Conservation (phyloP, 306 rosid species). For the Purshia tridentata region DNA sequence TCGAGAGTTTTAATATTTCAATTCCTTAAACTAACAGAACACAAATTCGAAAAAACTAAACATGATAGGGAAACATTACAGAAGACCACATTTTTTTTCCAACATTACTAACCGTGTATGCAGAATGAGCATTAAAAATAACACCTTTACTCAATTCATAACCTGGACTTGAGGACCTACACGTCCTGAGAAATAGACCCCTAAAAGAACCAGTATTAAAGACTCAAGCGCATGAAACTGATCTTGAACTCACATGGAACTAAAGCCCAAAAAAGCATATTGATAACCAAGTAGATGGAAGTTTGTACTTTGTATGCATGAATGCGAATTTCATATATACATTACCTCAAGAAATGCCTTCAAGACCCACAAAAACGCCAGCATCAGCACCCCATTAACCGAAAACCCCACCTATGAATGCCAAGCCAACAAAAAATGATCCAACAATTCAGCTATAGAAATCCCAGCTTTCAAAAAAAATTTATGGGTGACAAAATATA, state of each 20-base stretch:
- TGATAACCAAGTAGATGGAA: neutral
- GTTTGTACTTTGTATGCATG: no score
- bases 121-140: neutral
- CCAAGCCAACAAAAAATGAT: neutral
- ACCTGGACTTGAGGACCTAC: neutral
- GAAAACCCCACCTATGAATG: slow-evolving; percentile 58
- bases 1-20: neutral
- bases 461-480: neutral
- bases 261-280: neutral
- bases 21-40: neutral
- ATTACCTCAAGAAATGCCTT: slow-evolving; percentile 82
- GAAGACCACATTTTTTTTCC: neutral
- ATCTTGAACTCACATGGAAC: slow-evolving; percentile 5
- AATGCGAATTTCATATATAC: neutral
- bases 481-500: neutral
- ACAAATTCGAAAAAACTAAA: neutral
- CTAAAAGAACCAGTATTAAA: neutral
- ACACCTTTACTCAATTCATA: neutral
- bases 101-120: neutral
- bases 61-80: neutral
- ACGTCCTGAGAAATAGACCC: neutral
- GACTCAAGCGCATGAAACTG: neutral
- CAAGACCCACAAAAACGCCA: slow-evolving; percentile 66
- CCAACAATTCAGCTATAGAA: neutral
- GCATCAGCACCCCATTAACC: slow-evolving; percentile 61